These are phyloP conservation scores for Apiotrichum laibachii DNA, from an alignment of 1,284 basidiomycete species.

Conservation along the genomic window DNA sequence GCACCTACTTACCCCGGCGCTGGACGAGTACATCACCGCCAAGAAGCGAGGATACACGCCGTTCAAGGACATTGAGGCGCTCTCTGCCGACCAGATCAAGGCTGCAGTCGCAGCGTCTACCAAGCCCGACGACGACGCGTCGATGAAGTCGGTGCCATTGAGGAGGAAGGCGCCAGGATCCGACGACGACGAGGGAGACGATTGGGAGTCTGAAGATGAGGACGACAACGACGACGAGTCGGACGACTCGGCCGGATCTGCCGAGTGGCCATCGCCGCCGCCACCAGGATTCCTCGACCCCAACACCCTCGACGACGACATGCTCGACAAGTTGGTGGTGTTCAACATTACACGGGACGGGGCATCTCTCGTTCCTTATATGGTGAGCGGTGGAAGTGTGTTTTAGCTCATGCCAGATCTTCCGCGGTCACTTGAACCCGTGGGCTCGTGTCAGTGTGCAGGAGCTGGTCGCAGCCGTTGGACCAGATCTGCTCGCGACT, in stretches of 20 bases:
- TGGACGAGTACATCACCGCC: conserved; percentile 66
- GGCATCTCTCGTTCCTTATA: conserved; percentile 10
- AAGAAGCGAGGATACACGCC: conserved; percentile 46
- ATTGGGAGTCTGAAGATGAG: conserved; percentile 4
- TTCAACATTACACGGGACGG: conserved; percentile 16
- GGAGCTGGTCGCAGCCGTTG: conserved; percentile 18
- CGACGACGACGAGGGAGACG: conserved; percentile 6
- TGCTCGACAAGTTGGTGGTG: conserved; percentile 33
- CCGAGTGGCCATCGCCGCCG: conserved; percentile 33
- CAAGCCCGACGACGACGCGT: neutral
- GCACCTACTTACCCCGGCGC: conserved; percentile 62
- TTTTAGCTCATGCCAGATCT: conserved; percentile 6
- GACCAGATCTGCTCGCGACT: conserved; percentile 13
- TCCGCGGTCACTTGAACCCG: conserved; percentile 2
- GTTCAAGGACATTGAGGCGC: conserved; percentile 29
- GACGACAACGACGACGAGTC: conserved; percentile 16
- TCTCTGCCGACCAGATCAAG: neutral
- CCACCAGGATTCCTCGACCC: conserved; percentile 45
- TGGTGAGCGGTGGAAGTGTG: neutral
- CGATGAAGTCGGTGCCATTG: neutral
- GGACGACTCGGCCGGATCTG: conserved; percentile 19
- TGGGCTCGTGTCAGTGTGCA: conserved; percentile 1
- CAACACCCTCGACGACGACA: conserved; percentile 11
- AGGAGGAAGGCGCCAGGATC: neutral
- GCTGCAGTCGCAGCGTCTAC: neutral